A percentile compares a stretch with the other conserved stretches of the same genome.
Conservation (phyloP, 257 asterid species). For the Nicotiana sylvestris region DNA sequence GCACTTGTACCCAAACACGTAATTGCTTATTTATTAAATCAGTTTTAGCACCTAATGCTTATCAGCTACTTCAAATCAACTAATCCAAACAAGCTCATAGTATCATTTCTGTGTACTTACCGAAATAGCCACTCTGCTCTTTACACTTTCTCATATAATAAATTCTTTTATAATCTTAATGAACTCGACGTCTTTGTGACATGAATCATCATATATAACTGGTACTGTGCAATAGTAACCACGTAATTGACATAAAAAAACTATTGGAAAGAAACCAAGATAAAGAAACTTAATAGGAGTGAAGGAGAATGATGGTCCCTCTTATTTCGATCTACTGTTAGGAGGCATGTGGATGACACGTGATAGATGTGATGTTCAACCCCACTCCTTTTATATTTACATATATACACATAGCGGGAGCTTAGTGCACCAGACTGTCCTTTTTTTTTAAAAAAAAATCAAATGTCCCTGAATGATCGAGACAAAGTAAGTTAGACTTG, state of each 20-base stretch:
- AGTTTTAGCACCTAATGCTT: no score
- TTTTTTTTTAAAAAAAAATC: no score
- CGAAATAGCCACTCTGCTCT: neutral
- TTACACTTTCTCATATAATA: neutral
- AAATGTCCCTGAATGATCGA: no score
- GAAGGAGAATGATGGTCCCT: neutral
- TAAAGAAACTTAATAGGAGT: neutral
- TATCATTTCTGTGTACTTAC: no score
- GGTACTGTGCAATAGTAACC: neutral
- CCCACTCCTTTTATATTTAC: neutral
- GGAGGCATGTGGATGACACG: slow-evolving; percentile 1
- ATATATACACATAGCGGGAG: no score
- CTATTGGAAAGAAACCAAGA: neutral
- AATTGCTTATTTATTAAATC: no score
- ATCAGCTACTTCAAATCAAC: no score
- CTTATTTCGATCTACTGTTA: neutral
- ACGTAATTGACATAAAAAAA: neutral
- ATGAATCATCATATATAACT: neutral
- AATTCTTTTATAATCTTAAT: neutral
- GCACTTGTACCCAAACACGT: no score
- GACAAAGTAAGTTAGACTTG: no score
- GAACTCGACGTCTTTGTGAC: neutral
- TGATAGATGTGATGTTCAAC: slow-evolving; percentile 7
- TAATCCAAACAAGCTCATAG: no score
- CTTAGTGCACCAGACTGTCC: no score